Evolutionary conservation across 768 basidiomycete genomes (phyloP).

Genomic region (Gloeostereum incarnatum): DNA sequence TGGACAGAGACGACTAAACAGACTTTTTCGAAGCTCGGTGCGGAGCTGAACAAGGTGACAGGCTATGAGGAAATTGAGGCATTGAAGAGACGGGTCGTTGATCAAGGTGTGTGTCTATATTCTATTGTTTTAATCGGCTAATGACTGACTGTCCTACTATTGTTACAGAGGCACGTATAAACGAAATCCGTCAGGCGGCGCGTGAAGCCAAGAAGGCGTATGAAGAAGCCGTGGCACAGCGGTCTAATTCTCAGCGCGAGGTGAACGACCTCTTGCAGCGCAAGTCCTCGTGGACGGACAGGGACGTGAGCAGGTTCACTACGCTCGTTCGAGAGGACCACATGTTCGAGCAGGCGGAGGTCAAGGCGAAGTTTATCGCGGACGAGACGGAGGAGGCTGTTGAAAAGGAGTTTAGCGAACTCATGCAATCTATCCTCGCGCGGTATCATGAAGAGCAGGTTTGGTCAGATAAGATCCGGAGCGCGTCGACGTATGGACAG

Average conservation of each 20-base stretch:
- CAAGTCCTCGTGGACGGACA: constrained; percentile 87
- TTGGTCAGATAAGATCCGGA: constrained; percentile 96
- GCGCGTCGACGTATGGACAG: constrained; percentile 89
- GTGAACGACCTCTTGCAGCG: constrained; percentile 93
- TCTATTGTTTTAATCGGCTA: constrained; percentile 1
- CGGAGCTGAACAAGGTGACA: constrained; percentile 76
- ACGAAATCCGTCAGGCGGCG: constrained; percentile 55
- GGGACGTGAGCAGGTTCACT: constrained; percentile 84
- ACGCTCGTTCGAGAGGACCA: constrained; percentile 88
- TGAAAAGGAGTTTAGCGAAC: constrained; percentile 78
- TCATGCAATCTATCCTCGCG: constrained; percentile 82
- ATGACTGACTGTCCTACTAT: constrained; percentile 5
- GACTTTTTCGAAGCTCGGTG: constrained; percentile 66
- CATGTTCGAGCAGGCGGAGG: constrained; percentile 72
- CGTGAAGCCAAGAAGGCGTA: constrained; percentile 66
- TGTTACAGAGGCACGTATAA: constrained; percentile 65
- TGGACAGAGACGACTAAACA: constrained; percentile 48
- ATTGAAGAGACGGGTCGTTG: constrained; percentile 67
- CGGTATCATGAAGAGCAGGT: constrained; percentile 98
- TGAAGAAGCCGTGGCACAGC: constrained; percentile 68
- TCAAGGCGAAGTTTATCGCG: constrained; percentile 56
- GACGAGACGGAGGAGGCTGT: constrained; percentile 68
- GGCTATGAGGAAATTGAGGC: constrained; percentile 89
- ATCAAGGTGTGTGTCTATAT: constrained; percentile 54
- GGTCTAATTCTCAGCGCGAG: constrained; percentile 85